A percentile compares a stretch with the other conserved stretches of the same genome.
Conservation (phyloP, 2,329 filamentous ascomycete genomes). For the Diaporthe vexans region DNA sequence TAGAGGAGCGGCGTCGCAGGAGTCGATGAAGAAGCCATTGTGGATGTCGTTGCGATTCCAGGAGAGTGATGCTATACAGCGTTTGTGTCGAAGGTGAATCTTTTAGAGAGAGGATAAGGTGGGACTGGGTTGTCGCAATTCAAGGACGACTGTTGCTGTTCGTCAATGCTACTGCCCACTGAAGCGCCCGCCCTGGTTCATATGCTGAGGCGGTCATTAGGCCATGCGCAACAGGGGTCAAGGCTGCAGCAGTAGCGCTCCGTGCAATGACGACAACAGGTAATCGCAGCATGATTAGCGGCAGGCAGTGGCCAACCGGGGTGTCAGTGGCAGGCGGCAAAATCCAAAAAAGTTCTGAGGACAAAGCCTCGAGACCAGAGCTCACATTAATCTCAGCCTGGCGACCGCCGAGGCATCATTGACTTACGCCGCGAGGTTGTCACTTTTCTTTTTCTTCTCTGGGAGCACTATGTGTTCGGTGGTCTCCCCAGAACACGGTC, state of each 20-base stretch:
- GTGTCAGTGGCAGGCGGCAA: slow-evolving; percentile 34
- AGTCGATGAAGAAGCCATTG: slow-evolving; percentile 80
- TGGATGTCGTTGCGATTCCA: background rate
- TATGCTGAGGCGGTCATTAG: slow-evolving; percentile 20
- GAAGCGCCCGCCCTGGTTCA: slow-evolving; percentile 3
- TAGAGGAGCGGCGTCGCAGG: slow-evolving; percentile 79
- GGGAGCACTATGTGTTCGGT: slow-evolving; percentile 38
- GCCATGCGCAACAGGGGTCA: slow-evolving; percentile 23
- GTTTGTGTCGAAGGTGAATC: background rate
- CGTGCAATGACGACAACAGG: slow-evolving; percentile 27
- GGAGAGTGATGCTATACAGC: background rate
- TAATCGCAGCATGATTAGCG: slow-evolving; percentile 5
- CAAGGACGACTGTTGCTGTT: background rate
- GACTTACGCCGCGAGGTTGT: background rate
- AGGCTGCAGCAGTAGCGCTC: background rate
- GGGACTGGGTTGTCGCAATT: background rate
- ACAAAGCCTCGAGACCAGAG: background rate
- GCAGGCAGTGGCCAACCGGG: background rate
- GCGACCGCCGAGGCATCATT: background rate
- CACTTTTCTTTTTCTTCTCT: background rate
- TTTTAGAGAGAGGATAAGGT: background rate
- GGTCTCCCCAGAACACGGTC: slow-evolving; percentile 14
- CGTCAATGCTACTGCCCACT: background rate
- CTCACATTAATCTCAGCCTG: background rate
- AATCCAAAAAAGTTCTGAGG: slow-evolving; percentile 37